Evolutionary conservation across 1,284 basidiomycete genomes (phyloP).

Genomic region (Sphagnurus paluster): DNA sequence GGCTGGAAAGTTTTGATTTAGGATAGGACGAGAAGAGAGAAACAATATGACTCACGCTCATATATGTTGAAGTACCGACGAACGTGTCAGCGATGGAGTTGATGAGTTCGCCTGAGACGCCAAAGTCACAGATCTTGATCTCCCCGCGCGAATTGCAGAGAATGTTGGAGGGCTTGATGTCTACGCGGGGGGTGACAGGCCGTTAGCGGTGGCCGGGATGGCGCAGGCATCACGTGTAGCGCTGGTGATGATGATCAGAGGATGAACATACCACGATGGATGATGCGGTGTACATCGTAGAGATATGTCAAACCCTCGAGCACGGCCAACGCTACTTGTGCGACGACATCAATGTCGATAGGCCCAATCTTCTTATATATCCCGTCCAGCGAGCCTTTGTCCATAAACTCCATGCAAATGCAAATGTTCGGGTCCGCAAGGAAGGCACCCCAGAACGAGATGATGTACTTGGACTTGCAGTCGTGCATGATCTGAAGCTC

Average conservation of each 20-base stretch:
- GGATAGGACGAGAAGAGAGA: conserved; percentile 54
- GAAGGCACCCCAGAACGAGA: conserved; percentile 97
- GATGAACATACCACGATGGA: conserved; percentile 82
- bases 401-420: conserved; percentile 99
- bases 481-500: conserved; percentile 99
- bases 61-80: conserved; percentile 98
- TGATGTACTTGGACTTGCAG: conserved; percentile 92
- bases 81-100: conserved; percentile 99
- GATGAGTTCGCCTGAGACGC: conserved; percentile 97
- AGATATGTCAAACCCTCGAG: conserved; percentile 94
- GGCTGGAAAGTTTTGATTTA: conserved; percentile 57
- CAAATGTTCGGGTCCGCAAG: conserved; percentile 97
- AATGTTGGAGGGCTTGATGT: conserved; percentile 99
- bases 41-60: conserved; percentile 80
- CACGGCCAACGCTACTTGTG: conserved; percentile 89
- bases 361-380: conserved; percentile 96
- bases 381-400: conserved; percentile 86
- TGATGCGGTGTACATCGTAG: conserved; percentile 97
- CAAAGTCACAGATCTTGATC: conserved; percentile 99
- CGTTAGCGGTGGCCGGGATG: conserved; percentile 2
- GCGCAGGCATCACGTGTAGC: conserved; percentile 81
- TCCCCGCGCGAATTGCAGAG: conserved; percentile 93
- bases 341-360: conserved; percentile 89
- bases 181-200: conserved; percentile 41
- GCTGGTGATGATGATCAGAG: conserved; percentile 81